Evolutionary conservation across 805 yeast genomes (phyloP), one percentile per base, ranked within the genome.

Genomic region (Yamadazyma sp.): DNA sequence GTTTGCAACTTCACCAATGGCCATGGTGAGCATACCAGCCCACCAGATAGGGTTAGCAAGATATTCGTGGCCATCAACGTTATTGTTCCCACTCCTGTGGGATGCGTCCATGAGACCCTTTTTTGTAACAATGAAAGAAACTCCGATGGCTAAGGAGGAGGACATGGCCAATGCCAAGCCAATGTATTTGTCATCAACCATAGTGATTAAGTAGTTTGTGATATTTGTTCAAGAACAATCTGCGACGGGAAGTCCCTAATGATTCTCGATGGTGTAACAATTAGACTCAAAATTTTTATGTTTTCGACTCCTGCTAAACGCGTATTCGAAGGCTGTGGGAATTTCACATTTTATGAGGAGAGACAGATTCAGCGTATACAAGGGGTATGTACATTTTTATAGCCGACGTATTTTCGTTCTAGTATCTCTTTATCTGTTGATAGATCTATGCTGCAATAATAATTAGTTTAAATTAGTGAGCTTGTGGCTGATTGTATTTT

Each of bases 21-120:
- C 95, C 96, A 88, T 82, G 32, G 95, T 80, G 20, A 80, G 53
- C 74, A 89, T 89, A 9, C 96, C 96, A 0, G 91, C 85, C 86
- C 95, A 85, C 96, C 96, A 88, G 25, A 86, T 76, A 9, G 96
- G 96, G 57, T 84, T 87, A 48, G 75, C 79, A 46, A 88, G 65
- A 55, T 88, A 88, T 51, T 83, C 80, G 54, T 71, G 79, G n/a
- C 89, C 88, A 42, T 84, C 84, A 19, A 82, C 87, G 39, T 51
- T 59, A 16, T 35, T 37, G 23, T 73, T 69, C 2, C 87, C 87
- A 40, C 78, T 79, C 28, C 72, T 66, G 41, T 71, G 68, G 11
- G 83, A 71, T 2, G 91, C 84, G 41, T 81, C 81, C 58, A 80
- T 75, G 19, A 89, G 74, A 8, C 96, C 96, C 55, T 84, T 82